A percentile compares a stretch with the other conserved stretches of the same genome.
phyloP scores from a whole-genome alignment of 306 rosid genomes.

The Sicyos baderoa region DNA sequence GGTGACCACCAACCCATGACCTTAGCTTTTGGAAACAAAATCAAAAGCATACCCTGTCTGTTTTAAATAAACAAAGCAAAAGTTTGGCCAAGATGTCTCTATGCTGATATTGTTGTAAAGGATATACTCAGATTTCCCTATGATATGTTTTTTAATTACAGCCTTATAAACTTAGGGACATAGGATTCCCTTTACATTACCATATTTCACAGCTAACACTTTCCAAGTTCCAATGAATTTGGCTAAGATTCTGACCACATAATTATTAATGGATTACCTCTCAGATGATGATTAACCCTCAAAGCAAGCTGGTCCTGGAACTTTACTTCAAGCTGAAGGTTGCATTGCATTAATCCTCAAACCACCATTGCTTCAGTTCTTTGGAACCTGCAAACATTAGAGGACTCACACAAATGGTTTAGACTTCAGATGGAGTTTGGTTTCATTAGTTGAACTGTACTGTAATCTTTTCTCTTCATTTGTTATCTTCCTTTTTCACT shows the following conservation, averaged over 20 bases:
- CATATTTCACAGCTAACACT: neutral
- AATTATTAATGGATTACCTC: neutral
- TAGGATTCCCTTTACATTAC: neutral
- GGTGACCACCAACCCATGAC: too few species aligned
- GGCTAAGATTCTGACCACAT: neutral
- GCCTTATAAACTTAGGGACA: neutral
- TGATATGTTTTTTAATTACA: neutral
- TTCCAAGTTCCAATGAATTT: neutral
- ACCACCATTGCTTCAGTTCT: constrained; percentile 1
- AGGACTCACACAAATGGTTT: constrained; percentile 8
- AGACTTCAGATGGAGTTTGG: neutral
- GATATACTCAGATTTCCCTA: neutral
- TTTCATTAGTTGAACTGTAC: constrained; percentile 5
- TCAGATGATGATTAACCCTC: constrained; percentile 16
- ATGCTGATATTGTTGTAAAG: too few species aligned
- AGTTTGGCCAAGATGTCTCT: neutral
- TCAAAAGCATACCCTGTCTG: neutral
- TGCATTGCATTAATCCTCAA: neutral
- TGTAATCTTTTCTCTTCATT: constrained; percentile 14
- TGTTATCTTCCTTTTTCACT: neutral
- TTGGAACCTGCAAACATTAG: constrained; percentile 8
- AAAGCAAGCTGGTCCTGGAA: neutral
- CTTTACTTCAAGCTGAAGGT: constrained; percentile 8
- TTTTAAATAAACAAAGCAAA: neutral
- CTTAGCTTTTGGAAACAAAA: neutral